A percentile compares a stretch with the other conserved stretches of the same genome.
Conservation (phyloP, 139 green algal genomes). For the Dunaliella sp. region DNA sequence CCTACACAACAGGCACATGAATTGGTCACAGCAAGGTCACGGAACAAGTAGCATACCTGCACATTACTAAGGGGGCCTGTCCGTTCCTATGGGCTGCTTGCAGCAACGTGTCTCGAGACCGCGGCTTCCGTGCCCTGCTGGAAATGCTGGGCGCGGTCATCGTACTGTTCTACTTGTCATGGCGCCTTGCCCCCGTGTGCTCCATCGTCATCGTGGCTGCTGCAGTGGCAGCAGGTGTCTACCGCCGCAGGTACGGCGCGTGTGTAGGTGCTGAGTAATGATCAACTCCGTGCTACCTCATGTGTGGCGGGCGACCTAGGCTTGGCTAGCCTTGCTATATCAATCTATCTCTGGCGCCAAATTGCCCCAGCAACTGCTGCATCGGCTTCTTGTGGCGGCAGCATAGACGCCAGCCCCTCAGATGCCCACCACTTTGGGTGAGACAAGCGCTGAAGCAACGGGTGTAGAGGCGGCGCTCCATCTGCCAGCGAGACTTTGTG, state of each 20-base stretch:
- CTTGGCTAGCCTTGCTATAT: no score
- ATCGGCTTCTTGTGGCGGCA: no score
- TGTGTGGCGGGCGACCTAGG: no score
- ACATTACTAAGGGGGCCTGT: not conserved
- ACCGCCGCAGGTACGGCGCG: constrained; percentile 63
- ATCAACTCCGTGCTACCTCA: no score
- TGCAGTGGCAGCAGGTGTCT: constrained; percentile 66
- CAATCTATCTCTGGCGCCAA: no score
- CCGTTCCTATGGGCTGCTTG: not conserved
- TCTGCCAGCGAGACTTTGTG: no score
- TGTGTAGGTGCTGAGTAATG: no score
- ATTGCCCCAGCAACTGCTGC: no score
- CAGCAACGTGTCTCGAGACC: constrained; percentile 73
- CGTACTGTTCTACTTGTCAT: constrained; percentile 77
- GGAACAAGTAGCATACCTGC: not conserved
- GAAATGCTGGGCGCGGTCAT: constrained; percentile 68
- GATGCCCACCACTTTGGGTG: no score
- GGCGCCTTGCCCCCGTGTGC: constrained; percentile 78
- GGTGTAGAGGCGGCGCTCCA: no score
- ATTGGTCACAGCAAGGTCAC: not conserved
- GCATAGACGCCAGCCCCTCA: no score
- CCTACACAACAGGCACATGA: not conserved
- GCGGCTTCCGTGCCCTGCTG: constrained; percentile 69
- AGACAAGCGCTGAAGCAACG: no score
- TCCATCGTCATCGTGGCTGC: constrained; percentile 74